Conservation (phyloP, 768 basidiomycete genomes). For the Mycena haematopus region DNA sequence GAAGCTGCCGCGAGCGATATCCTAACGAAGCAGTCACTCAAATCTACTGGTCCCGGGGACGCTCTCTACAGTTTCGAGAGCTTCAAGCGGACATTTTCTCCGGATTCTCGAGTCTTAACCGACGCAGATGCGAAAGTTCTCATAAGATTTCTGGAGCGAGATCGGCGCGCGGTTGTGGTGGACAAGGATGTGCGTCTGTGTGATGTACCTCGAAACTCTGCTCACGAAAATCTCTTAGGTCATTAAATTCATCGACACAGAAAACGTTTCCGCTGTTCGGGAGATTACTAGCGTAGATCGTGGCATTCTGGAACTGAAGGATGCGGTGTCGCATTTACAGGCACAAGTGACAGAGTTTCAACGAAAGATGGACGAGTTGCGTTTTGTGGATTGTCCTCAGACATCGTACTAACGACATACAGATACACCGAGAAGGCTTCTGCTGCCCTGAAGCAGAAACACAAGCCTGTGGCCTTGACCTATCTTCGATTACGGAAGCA, state of each 20-base stretch:
- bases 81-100: slow-evolving; percentile 68
- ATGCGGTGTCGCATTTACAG: slow-evolving; percentile 69
- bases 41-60: slow-evolving; percentile 58
- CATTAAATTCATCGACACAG: slow-evolving; percentile 74
- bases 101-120: slow-evolving; percentile 47
- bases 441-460: slow-evolving; percentile 68
- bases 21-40: slow-evolving; percentile 48
- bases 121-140: slow-evolving; percentile 73
- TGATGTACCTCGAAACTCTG: not conserved
- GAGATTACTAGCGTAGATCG: slow-evolving; percentile 79
- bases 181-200: slow-evolving; percentile 65
- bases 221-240: slow-evolving; percentile 49
- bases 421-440: slow-evolving; percentile 76
- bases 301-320: slow-evolving; percentile 83
- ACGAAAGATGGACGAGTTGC: slow-evolving; percentile 74
- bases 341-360: slow-evolving; percentile 75
- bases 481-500: slow-evolving; percentile 84
- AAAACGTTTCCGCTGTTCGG: slow-evolving; percentile 40
- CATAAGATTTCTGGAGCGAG: slow-evolving; percentile 80
- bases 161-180: slow-evolving; percentile 65
- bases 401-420: slow-evolving; percentile 4
- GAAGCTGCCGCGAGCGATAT: slow-evolving; percentile 71
- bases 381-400: slow-evolving; percentile 13
- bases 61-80: slow-evolving; percentile 63
- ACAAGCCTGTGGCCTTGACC: slow-evolving; percentile 74